A percentile compares a stretch with the other conserved stretches of the same genome.
Evolutionary conservation across 345 rosid genomes (phyloP).

Genomic region (Rhodomyrtus tomentosa): DNA sequence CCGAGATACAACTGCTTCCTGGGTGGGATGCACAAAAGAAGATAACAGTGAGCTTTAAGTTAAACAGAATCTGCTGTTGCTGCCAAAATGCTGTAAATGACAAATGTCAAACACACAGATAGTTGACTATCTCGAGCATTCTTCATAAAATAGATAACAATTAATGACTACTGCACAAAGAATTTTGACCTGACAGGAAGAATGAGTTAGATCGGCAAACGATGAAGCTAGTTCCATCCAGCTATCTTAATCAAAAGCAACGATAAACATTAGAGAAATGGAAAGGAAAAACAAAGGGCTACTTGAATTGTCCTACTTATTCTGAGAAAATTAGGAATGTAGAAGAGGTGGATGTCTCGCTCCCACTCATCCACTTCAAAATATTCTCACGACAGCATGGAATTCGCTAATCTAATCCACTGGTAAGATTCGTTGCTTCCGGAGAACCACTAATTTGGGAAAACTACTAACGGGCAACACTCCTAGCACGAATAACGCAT

Average conservation of each 20-base stretch:
- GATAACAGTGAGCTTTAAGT: not conserved
- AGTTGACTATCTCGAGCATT: not conserved
- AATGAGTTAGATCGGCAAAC: not conserved
- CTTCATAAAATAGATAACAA: not conserved
- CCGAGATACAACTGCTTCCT: constrained; percentile 36
- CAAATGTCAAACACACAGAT: not conserved
- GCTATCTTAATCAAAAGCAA: not conserved
- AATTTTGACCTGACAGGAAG: not conserved
- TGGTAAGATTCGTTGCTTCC: not conserved
- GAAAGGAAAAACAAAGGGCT: not conserved
- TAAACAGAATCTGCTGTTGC: not conserved
- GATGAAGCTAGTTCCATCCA: not conserved
- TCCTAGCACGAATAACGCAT: not conserved
- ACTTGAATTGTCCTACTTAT: not conserved
- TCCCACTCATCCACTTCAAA: not conserved
- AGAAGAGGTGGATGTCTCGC: not conserved
- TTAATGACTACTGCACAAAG: not conserved
- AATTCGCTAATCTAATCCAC: not conserved
- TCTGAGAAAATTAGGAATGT: not conserved
- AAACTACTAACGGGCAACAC: not conserved
- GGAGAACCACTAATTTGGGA: too few species aligned
- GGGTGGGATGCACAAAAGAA: constrained; percentile 2
- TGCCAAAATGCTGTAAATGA: not conserved
- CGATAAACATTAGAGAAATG: not conserved
- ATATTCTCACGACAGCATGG: not conserved